Percentiles rank a stretch among this genome's conserved stretches.
phyloP scores from a whole-genome alignment of 2,329 filamentous ascomycete species.

The Dactylellina sp. region DNA sequence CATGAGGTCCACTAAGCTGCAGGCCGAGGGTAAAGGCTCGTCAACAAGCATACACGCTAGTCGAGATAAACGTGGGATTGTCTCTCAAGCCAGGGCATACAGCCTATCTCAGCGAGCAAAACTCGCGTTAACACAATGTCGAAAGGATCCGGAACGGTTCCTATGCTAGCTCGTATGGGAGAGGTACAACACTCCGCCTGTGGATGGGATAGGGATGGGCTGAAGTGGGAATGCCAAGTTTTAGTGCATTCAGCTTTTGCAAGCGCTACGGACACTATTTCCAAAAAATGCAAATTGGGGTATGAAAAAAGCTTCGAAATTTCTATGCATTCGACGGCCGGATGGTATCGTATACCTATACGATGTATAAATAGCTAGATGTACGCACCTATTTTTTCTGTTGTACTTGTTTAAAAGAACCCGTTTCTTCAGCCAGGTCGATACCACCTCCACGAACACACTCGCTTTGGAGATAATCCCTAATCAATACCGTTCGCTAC shows the following conservation, averaged over 20 bases:
- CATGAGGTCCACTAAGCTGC: neutral
- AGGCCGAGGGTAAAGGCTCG: neutral
- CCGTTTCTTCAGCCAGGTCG: neutral
- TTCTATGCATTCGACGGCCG: neutral
- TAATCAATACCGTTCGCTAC: neutral
- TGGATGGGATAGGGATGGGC: neutral
- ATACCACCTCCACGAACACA: neutral
- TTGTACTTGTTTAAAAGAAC: neutral
- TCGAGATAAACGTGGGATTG: neutral
- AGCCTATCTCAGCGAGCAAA: neutral
- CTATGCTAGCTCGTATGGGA: neutral
- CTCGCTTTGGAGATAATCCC: neutral
- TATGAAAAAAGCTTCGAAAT: no score
- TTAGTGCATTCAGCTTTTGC: neutral
- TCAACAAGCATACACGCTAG: neutral
- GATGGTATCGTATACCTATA: neutral
- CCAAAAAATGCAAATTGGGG: neutral
- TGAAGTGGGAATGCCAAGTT: neutral
- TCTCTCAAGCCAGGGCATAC: neutral
- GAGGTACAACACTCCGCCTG: neutral
- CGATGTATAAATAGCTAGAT: neutral
- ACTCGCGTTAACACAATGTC: neutral
- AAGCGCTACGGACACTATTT: neutral
- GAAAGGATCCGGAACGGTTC: neutral
- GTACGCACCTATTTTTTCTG: neutral